phyloP scores from a whole-genome alignment of 2,329 filamentous ascomycete genomes.

The Lecanosticta acicola region DNA sequence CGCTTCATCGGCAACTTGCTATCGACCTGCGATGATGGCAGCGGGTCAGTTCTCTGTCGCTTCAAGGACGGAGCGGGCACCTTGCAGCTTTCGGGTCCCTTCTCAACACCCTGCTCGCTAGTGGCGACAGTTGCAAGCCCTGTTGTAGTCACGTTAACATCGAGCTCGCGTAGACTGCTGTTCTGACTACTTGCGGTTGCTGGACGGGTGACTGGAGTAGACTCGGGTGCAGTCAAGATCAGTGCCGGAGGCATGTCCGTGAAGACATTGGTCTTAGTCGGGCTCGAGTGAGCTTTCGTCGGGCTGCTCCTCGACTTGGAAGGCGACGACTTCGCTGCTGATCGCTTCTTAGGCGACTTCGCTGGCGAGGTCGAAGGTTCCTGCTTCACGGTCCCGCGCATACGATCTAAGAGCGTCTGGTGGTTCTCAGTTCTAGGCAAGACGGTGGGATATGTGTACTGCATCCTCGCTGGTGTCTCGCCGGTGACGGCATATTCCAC shows the following conservation, averaged over 20 bases:
- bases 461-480: slow-evolving; percentile 72
- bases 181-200: slow-evolving; percentile 26
- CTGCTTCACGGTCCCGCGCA: slow-evolving; percentile 38
- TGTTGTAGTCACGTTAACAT: slow-evolving; percentile 39
- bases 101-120: slow-evolving; percentile 27
- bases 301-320: slow-evolving; percentile 25
- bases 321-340: slow-evolving; percentile 27
- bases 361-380: slow-evolving; percentile 22
- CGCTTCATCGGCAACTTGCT: slow-evolving; percentile 43
- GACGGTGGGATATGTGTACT: slow-evolving; percentile 73
- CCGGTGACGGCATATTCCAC: slow-evolving; percentile 82
- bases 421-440: slow-evolving; percentile 70
- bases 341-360: slow-evolving; percentile 32
- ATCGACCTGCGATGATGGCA: slow-evolving; percentile 21
- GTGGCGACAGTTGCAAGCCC: slow-evolving; percentile 17
- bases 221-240: slow-evolving; percentile 14
- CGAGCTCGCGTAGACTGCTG: slow-evolving; percentile 42
- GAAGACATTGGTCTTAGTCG: slow-evolving; percentile 32
- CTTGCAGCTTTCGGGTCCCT: slow-evolving; percentile 24
- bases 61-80: slow-evolving; percentile 37
- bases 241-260: slow-evolving; percentile 28
- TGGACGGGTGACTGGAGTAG: slow-evolving; percentile 25
- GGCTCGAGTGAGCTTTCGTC: slow-evolving; percentile 25
- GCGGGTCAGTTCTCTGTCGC: slow-evolving; percentile 37
- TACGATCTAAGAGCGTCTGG: slow-evolving; percentile 50